Conservation (phyloP, 2,329 filamentous ascomycete genomes). For the Exophiala xenobiotica region DNA sequence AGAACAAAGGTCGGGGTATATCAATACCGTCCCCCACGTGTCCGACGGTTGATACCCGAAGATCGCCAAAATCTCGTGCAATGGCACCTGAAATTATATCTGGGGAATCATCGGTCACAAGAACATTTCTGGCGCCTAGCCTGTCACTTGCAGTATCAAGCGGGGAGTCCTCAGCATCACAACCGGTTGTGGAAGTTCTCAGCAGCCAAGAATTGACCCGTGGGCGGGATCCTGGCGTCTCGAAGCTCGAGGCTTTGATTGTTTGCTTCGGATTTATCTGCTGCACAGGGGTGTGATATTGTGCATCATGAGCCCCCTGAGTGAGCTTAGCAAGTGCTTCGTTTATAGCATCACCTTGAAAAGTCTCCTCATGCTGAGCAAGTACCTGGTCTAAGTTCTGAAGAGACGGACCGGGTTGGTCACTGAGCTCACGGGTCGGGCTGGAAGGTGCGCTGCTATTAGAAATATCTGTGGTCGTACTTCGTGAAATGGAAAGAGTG, state of each 20-base stretch:
- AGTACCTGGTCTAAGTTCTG: slow-evolving; percentile 25
- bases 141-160: not conserved
- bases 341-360: not conserved
- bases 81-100: not conserved
- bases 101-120: not conserved
- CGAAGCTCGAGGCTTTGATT: not conserved
- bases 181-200: slow-evolving; percentile 8
- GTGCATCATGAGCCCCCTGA: not conserved
- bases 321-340: slow-evolving; percentile 1
- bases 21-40: slow-evolving; percentile 11
- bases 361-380: slow-evolving; percentile 8
- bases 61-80: not conserved
- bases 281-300: not conserved
- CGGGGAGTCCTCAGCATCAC: not conserved
- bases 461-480: slow-evolving; percentile 36
- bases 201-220: slow-evolving; percentile 15
- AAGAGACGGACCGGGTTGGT: slow-evolving; percentile 12
- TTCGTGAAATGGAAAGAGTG: slow-evolving; percentile 20
- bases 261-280: not conserved
- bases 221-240: slow-evolving; percentile 4
- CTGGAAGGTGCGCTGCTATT: slow-evolving; percentile 10
- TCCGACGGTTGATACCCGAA: not conserved
- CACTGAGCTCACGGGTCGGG: slow-evolving; percentile 2
- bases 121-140: not conserved
- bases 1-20: slow-evolving; percentile 27